Evolutionary conservation across 2,329 filamentous ascomycete genomes (phyloP).

Genomic region (Camillea tinctor): DNA sequence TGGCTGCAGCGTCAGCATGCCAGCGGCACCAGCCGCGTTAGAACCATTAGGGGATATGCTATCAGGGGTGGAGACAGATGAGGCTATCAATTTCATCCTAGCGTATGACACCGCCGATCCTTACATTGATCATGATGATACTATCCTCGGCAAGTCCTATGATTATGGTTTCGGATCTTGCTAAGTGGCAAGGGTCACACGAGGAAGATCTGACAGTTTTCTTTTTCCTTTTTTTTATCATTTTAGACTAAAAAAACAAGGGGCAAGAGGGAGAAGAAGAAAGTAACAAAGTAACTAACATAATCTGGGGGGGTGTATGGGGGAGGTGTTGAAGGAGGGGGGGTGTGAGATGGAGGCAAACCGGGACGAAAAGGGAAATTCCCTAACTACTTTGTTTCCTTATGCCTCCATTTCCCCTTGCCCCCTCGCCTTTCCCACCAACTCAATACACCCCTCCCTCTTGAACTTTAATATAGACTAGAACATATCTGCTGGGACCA

Average conservation of each 20-base stretch:
- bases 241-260: neutral
- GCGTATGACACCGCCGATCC: constrained; percentile 37
- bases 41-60: constrained; percentile 5
- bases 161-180: neutral
- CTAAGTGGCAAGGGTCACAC: neutral
- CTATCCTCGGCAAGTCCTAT: neutral
- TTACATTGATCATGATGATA: neutral
- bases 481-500: constrained; percentile 55
- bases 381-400: neutral
- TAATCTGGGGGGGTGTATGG: neutral
- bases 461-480: constrained; percentile 35
- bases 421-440: neutral
- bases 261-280: too few species aligned
- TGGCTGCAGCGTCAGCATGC: neutral
- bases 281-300: constrained; percentile 6
- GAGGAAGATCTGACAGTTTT: too few species aligned
- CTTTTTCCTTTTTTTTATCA: too few species aligned
- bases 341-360: too few species aligned
- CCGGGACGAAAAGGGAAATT: too few species aligned
- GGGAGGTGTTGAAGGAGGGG: too few species aligned
- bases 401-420: neutral
- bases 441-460: too few species aligned
- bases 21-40: neutral
- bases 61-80: constrained; percentile 42
- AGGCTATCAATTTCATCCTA: constrained; percentile 53